Evolutionary conservation across 2,329 filamentous ascomycete genomes (phyloP), one percentile per base, ranked within the genome.

Genomic region (Exophiala xenobiotica): DNA sequence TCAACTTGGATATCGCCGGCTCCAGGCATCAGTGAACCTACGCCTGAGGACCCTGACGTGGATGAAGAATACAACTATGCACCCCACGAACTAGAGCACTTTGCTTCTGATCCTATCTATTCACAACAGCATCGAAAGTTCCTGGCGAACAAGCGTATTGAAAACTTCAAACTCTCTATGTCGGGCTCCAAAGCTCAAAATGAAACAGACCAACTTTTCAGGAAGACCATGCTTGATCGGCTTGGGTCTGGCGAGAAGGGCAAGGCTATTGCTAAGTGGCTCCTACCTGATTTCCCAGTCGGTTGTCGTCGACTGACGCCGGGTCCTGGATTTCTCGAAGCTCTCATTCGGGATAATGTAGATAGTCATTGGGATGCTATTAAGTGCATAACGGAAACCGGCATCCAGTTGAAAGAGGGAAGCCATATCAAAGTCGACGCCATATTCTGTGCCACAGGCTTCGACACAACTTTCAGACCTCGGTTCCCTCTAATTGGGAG

Each of bases 291-390:
- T 29, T 33, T 33, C 16, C 29, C 29, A 6, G 29, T 58, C n/a
- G 75, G 75, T 0, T 78, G 76, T 48, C 65, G 75, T 11, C 67
- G 76, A 1, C 57, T 76, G 16, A 77, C 77, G 0, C 77, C 77
- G 1, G 76, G 43, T 4, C 46, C 40, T 16, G 52, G 46, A 7
- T 62, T 59, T 41, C 51, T 33, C 5, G 29, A 33, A 33, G 29
- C 29, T 33, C 29, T 33, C 6, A 26, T 40, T 8, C 35, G 53
- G 55, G 53, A 59, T 5, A 64, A 64, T 26, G 61, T 61, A 14
- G 43, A 55, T 12, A 33, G 4, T 4, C 29, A 11, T 4, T 33
- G 29, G 29, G 29, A 33, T 14, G 11, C 12, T 11, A 33, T 33
- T 33, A 14, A 4, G 11, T n/a, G 75, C 56, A 33, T 33, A 4